Evolutionary conservation across 2,329 filamentous ascomycete genomes (phyloP).

Genomic region (Pseudogymnoascus sp.): DNA sequence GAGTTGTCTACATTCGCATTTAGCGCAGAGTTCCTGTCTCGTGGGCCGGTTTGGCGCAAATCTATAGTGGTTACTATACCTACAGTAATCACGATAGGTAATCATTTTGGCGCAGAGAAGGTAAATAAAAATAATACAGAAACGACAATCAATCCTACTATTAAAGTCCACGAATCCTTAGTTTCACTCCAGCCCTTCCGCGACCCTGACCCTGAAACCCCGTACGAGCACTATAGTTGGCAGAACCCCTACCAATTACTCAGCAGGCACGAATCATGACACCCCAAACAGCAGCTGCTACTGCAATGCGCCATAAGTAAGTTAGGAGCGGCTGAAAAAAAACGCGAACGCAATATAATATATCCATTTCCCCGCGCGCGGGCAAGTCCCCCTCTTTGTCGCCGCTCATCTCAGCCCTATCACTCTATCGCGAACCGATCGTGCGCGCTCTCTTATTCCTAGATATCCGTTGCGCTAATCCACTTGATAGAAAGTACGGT

Average conservation of each 20-base stretch:
- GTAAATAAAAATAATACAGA: not conserved
- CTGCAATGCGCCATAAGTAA: not conserved
- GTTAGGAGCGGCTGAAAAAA: not conserved
- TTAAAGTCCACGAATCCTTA: not conserved
- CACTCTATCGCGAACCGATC: not conserved
- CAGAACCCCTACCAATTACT: not conserved
- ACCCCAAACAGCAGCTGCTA: not conserved
- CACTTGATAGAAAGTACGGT: not conserved
- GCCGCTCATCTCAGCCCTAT: not conserved
- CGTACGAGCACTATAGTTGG: not conserved
- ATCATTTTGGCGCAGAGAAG: not conserved
- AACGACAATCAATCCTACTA: not conserved
- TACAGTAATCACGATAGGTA: not conserved
- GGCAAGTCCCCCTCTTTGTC: not conserved
- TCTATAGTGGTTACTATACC: too few relatives aligned
- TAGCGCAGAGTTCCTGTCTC: too few relatives aligned
- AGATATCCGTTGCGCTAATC: not conserved
- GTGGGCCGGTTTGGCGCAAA: too few relatives aligned
- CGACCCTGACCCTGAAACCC: not conserved
- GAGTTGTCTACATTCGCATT: too few relatives aligned
- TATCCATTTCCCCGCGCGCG: not conserved
- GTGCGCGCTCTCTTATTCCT: not conserved
- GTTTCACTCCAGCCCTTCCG: not conserved
- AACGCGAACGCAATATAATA: not conserved
- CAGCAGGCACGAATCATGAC: not conserved